Percentiles rank a stretch among this genome's conserved stretches.
phyloP scores from a whole-genome alignment of 768 basidiomycete species.

The Termitomyces sp. region DNA sequence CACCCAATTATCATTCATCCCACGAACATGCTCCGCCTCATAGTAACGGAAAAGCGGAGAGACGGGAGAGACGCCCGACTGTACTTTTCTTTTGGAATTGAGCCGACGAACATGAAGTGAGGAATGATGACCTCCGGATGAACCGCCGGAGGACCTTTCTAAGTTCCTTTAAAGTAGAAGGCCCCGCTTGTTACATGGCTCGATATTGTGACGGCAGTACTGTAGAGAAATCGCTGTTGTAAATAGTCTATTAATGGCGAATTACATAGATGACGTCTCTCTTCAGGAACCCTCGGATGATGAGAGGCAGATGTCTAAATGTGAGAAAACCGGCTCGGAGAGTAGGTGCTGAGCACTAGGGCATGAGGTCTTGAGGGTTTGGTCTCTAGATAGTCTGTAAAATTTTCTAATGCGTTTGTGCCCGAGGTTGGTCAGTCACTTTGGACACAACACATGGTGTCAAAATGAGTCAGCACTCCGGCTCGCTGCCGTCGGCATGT shows the following conservation, averaged over 20 bases:
- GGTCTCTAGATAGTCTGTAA: too few species aligned
- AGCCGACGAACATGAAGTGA: background rate
- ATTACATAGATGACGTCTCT: background rate
- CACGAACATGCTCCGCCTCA: slow-evolving; percentile 8
- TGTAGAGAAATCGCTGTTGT: background rate
- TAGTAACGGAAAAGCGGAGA: slow-evolving; percentile 9
- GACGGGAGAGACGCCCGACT: slow-evolving; percentile 2
- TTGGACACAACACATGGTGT: background rate
- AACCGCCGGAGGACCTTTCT: slow-evolving; percentile 1
- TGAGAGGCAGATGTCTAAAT: background rate
- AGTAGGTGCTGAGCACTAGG: background rate
- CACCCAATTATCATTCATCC: slow-evolving; percentile 7
- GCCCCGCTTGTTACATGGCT: background rate
- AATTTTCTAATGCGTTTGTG: background rate
- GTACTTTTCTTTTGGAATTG: slow-evolving; percentile 6
- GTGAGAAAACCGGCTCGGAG: background rate
- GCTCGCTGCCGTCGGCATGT: slow-evolving; percentile 6
- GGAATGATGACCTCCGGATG: slow-evolving; percentile 7
- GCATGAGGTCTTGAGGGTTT: too few species aligned
- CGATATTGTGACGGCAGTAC: background rate
- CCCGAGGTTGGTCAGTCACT: background rate
- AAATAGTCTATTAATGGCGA: background rate
- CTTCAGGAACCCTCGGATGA: background rate
- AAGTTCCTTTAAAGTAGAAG: background rate
- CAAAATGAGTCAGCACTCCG: slow-evolving; percentile 8